Conservation (phyloP, 129 eudicot genomes). For the Flaveria bidentis region DNA sequence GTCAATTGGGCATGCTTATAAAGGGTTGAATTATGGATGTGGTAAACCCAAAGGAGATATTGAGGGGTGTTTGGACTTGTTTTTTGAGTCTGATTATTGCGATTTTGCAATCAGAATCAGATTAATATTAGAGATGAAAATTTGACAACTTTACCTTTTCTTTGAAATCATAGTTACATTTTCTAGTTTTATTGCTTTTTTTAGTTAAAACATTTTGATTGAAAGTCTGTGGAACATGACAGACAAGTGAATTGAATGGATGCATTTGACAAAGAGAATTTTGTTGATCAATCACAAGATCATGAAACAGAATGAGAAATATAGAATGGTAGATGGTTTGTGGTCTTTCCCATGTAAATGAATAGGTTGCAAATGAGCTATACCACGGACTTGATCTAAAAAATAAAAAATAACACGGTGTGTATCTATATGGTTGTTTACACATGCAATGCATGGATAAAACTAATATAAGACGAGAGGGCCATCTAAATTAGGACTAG, state of each 20-base stretch:
- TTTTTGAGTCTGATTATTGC: neutral
- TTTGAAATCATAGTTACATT: neutral
- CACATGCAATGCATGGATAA: neutral
- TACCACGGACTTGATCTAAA: neutral
- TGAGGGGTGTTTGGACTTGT: neutral
- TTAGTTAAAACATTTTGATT: neutral
- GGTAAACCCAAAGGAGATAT: too few relatives aligned
- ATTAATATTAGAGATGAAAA: neutral
- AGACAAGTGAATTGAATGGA: neutral
- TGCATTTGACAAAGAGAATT: neutral
- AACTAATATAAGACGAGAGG: slow-evolving; percentile 1
- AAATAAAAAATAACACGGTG: neutral
- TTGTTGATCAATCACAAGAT: neutral
- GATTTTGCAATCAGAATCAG: neutral
- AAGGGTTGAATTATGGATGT: neutral
- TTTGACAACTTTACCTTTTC: neutral
- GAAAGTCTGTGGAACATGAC: neutral
- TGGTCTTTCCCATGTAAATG: neutral
- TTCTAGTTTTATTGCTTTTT: neutral
- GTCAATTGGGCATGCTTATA: neutral
- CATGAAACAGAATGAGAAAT: slow-evolving; percentile 5
- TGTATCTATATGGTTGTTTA: slow-evolving; percentile 1
- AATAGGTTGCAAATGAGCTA: neutral
- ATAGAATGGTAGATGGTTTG: neutral
- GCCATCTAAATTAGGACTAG: neutral